Base-by-base conservation (phyloP, 225 moss, liverwort and hornwort species). In the Neckera pumila region DNA sequence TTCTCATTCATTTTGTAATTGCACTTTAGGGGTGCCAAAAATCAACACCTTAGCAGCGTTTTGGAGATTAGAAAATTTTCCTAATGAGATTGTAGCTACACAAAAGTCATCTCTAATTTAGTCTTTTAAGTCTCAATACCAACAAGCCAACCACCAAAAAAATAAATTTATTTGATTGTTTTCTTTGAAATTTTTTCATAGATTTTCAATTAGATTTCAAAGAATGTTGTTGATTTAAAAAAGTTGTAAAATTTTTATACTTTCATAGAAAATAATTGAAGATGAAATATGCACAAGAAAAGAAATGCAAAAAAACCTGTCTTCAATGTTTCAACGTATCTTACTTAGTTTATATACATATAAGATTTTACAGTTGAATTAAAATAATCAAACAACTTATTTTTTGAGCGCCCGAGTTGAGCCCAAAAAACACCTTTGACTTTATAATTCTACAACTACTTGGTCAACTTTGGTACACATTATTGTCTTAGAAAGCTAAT, bases 91-190 rank as follows among this genome's bases (percentile, higher is more conserved):
- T 76, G 7, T 33, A 3, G 14, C 5, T 14, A 13, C 21, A n/a
- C n/a, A n/a, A 33, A 76, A 51, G 7, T 28, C 28, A 12, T 13
- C 1, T 51, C 7, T 5, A 34, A 76, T 21, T 34, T 53, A 51
- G 12, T 21, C 12, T 7, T 51, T 51, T 10, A 31, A 2, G 49
- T 47, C 20, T 49, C 12, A 49, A 14, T 9, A 8, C 1, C 0
- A 1, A 6, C 1, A 51, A 20, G 0, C 22, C 1, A 22, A 3
- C 0, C 19, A 31, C 4, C 1, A 25, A 40, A 14, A 42, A 33
- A 47, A 5, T 0, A 33, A n/a, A n/a, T n/a, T 11, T 20, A 12
- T 12, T 20, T 76, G 21, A 8, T 75, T 18, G 18, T 47, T 18
- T 10, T 19, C 3, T 3, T 30, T 19, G 1, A 49, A 11, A 19